Evolutionary conservation across 352 stramenopile genomes (phyloP), one percentile per base, ranked within the genome.

Genomic region (Phytophthora constricta): DNA sequence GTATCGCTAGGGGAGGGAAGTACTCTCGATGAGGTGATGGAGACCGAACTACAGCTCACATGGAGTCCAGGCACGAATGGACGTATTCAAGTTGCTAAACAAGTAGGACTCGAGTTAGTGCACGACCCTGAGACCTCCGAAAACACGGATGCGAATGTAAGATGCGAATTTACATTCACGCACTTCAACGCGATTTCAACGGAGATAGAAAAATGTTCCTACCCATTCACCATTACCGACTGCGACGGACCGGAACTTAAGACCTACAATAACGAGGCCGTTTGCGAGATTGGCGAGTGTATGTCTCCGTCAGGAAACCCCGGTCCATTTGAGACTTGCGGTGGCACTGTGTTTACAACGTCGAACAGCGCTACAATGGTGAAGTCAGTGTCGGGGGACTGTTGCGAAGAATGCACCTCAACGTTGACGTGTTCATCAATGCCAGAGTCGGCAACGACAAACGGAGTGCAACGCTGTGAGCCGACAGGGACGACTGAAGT

Each of bases 1-100:
- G 27, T 73, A 14, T 67, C 48, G 13, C 19, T 76, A 16, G 66
- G 39, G 10, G 59, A 46, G 22, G 33, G 10, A 19, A 34, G 43
- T 17, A n/a, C 22, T 5, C 13, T 69, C 20, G 17, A 23, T 17
- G 8, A 5, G 5, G 31, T 37, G 31, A 37, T 11, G 5, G 5
- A 5, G 11, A 11, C 31, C 31, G 31, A 37, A 5, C 31, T 37
- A 13, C 5, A 11, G 11, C 5, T 37, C 11, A 13, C 31, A 11
- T 37, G 31, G 31, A 11, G 5, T 37, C 5, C 31, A 5, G 11
- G 11, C 11, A 11, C 5, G 5, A 11, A 37, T 11, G 11, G 11
- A 5, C 31, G 31, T 5, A 37, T 37, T 11, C 5, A 13, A 11
- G 11, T 37, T 37, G 5, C 31, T 11, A 11, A 37, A 5, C 11